Evolutionary conservation across 805 yeast species (phyloP).

Genomic region (Lipomyces sp.): DNA sequence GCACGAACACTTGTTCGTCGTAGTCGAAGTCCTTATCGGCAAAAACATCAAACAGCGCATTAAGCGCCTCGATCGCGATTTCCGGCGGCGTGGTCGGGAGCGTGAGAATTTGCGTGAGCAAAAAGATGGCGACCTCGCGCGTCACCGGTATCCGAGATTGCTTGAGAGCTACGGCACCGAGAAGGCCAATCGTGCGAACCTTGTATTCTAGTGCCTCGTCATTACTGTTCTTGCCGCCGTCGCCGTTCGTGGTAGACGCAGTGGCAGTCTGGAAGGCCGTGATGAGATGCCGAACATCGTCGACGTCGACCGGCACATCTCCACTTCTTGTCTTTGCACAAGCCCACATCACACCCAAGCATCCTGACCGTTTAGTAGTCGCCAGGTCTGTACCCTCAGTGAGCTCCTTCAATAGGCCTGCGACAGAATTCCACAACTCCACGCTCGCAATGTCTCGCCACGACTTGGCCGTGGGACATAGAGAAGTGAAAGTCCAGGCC

Average conservation of each 20-base stretch:
- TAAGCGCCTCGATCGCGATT: slow-evolving; percentile 57
- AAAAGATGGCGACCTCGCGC: slow-evolving; percentile 45
- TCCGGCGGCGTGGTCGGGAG: slow-evolving; percentile 39
- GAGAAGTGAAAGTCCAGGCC: slow-evolving; percentile 52
- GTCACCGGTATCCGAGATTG: slow-evolving; percentile 49
- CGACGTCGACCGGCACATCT: slow-evolving; percentile 32
- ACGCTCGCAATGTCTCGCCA: slow-evolving; percentile 42
- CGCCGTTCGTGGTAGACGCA: not conserved
- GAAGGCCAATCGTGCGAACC: slow-evolving; percentile 50
- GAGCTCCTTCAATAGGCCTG: slow-evolving; percentile 17
- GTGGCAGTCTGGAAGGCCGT: not conserved
- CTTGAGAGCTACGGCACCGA: slow-evolving; percentile 49
- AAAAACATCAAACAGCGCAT: slow-evolving; percentile 71
- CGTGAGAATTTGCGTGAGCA: slow-evolving; percentile 38
- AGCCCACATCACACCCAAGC: slow-evolving; percentile 49
- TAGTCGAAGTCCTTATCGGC: slow-evolving; percentile 68
- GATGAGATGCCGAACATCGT: slow-evolving; percentile 10
- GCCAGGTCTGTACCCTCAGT: slow-evolving; percentile 6
- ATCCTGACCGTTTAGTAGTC: slow-evolving; percentile 30
- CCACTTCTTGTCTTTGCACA: slow-evolving; percentile 37
- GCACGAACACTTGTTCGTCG: slow-evolving; percentile 65
- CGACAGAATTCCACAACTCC: slow-evolving; percentile 32
- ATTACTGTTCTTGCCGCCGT: not conserved
- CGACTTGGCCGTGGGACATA: slow-evolving; percentile 38
- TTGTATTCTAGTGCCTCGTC: slow-evolving; percentile 39